A percentile compares a stretch with the other conserved stretches of the same genome.
Evolutionary conservation across 2,329 filamentous ascomycete species (phyloP).

Genomic region (Xylariaceae sp.): DNA sequence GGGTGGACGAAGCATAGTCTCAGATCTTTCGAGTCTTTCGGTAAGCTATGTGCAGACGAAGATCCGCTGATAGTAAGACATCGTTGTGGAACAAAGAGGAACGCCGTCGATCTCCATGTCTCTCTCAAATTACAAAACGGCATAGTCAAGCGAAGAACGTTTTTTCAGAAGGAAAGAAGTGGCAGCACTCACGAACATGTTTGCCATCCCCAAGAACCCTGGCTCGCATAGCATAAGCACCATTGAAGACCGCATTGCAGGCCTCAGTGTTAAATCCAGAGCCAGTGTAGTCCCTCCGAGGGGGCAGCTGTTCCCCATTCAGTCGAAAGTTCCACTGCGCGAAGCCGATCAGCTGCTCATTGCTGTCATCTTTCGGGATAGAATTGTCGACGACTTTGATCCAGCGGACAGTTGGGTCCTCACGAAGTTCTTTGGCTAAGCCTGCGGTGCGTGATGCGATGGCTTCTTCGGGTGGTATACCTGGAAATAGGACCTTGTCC

Average conservation of each 20-base stretch:
- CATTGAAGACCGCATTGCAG: constrained; percentile 31
- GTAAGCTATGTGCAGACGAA: too few relatives aligned
- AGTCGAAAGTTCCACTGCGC: constrained; percentile 31
- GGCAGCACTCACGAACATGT: constrained; percentile 33
- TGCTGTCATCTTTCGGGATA: too few relatives aligned
- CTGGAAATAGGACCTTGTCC: constrained; percentile 34
- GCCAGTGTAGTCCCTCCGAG: constrained; percentile 20
- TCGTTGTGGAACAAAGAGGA: too few relatives aligned
- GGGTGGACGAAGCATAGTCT: constrained; percentile 39
- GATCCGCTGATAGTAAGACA: too few relatives aligned
- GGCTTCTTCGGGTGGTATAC: constrained; percentile 27
- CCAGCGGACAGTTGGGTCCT: constrained; percentile 27
- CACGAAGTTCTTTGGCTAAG: constrained; percentile 20
- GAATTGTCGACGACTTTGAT: constrained; percentile 35
- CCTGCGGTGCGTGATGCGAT: constrained; percentile 24
- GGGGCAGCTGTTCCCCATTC: constrained; percentile 10
- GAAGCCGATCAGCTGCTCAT: constrained; percentile 31
- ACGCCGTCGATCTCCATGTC: too few relatives aligned
- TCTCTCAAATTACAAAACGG: too few relatives aligned
- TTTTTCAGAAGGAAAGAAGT: too few relatives aligned
- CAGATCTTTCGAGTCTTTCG: too few relatives aligned
- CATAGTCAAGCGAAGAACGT: too few relatives aligned
- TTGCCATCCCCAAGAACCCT: constrained; percentile 22
- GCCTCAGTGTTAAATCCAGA: constrained; percentile 31
- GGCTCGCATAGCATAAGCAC: constrained; percentile 17